Conservation (phyloP, 805 yeast species). For the Sugiyamaella mastotermitis region DNA sequence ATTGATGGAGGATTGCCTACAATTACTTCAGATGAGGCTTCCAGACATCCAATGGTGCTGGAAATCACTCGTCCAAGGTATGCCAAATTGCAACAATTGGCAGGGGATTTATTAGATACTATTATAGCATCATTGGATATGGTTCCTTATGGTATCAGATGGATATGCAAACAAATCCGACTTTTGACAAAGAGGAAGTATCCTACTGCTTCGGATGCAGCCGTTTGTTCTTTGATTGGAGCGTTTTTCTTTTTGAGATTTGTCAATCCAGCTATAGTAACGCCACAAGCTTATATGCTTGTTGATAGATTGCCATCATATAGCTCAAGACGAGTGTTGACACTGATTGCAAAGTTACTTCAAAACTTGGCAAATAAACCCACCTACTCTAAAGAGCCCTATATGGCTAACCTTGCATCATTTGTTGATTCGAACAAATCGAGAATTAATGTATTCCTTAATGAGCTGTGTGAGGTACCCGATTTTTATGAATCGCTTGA, state of each 20-base stretch:
- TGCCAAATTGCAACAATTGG: conserved; percentile 20
- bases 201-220: conserved; percentile 44
- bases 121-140: conserved; percentile 48
- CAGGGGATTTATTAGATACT: conserved; percentile 38
- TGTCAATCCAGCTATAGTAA: conserved; percentile 83
- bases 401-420: conserved; percentile 24
- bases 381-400: conserved; percentile 48
- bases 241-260: conserved; percentile 78
- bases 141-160: conserved; percentile 68
- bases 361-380: conserved; percentile 87
- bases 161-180: conserved; percentile 62
- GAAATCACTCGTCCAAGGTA: conserved; percentile 27
- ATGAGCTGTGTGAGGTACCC: conserved; percentile 34
- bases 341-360: conserved; percentile 73
- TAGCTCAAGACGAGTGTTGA: conserved; percentile 54
- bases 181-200: conserved; percentile 52
- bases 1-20: conserved; percentile 10
- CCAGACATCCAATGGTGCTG: conserved; percentile 26
- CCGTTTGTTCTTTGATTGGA: conserved; percentile 49
- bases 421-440: conserved; percentile 27
- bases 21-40: conserved; percentile 28
- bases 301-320: conserved; percentile 33
- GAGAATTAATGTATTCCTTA: conserved; percentile 28
- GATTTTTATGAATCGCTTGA: conserved; percentile 35
- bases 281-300: conserved; percentile 60